Evolutionary conservation across 1,139 yeast species (phyloP).

Genomic region (Blastobotrys persicus): DNA sequence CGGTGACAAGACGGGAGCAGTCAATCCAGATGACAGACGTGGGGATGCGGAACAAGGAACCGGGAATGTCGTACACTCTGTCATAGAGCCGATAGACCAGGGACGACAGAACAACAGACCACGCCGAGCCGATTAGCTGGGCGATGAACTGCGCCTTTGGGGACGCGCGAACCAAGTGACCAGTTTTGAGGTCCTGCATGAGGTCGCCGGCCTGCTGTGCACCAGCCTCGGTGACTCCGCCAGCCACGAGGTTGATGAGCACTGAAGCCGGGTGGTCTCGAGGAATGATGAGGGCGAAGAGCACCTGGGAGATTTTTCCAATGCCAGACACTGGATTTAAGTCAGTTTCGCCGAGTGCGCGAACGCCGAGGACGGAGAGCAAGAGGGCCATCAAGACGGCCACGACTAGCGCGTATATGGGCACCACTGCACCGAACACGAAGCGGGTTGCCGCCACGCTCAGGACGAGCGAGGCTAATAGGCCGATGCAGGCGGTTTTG

Average conservation of each 20-base stretch:
- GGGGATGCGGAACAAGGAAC: slow-evolving; percentile 76
- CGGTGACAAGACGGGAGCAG: slow-evolving; percentile 89
- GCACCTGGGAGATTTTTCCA: slow-evolving; percentile 85
- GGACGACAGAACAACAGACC: slow-evolving; percentile 77
- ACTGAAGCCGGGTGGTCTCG: slow-evolving; percentile 74
- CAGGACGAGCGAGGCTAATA: slow-evolving; percentile 59
- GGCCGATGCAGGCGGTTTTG: slow-evolving; percentile 56
- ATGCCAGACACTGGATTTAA: slow-evolving; percentile 95
- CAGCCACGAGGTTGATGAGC: slow-evolving; percentile 83
- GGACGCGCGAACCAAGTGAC: slow-evolving; percentile 86
- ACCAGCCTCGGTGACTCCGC: slow-evolving; percentile 97
- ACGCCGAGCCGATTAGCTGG: slow-evolving; percentile 80
- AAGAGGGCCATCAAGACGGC: slow-evolving; percentile 76
- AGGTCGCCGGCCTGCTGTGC: slow-evolving; percentile 98
- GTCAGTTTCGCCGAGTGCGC: slow-evolving; percentile 96
- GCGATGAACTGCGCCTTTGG: slow-evolving; percentile 91
- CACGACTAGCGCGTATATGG: slow-evolving; percentile 62
- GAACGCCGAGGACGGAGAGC: slow-evolving; percentile 79
- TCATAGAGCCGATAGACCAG: slow-evolving; percentile 82
- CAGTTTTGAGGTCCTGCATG: slow-evolving; percentile 96
- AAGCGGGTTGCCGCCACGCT: slow-evolving; percentile 63
- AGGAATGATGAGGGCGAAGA: slow-evolving; percentile 84
- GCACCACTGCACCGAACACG: slow-evolving; percentile 70
- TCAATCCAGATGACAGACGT: slow-evolving; percentile 97
- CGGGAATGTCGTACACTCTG: slow-evolving; percentile 79